Percentiles rank a stretch among this genome's conserved stretches.
These are phyloP conservation scores for Taphrina pruni DNA, from an alignment of 1,139 yeast genomes.

Conservation along the genomic window DNA sequence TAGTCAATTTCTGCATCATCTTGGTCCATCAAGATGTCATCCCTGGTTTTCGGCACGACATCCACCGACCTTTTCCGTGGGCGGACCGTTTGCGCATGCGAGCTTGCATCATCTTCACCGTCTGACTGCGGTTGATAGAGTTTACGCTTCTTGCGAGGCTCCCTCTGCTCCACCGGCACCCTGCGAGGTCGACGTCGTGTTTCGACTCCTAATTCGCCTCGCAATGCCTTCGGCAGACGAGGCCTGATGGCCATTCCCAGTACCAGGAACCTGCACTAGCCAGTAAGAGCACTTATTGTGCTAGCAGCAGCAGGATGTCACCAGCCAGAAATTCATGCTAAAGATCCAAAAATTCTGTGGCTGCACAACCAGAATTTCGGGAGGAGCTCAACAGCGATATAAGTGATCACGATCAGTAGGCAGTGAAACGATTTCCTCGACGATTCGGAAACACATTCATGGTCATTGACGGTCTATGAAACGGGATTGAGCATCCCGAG, in stretches of 20 bases:
- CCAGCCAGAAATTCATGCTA: too few species aligned
- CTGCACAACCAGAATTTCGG: background rate
- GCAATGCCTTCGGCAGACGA: slow-evolving; percentile 25
- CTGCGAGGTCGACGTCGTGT: background rate
- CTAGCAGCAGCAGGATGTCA: background rate
- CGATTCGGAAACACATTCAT: background rate
- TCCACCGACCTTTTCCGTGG: slow-evolving; percentile 2
- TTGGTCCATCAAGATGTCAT: slow-evolving; percentile 29
- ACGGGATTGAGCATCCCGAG: background rate
- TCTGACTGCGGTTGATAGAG: slow-evolving; percentile 17
- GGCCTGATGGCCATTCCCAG: slow-evolving; percentile 17
- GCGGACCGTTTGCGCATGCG: background rate
- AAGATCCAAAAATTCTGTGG: background rate
- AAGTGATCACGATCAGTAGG: slow-evolving; percentile 12
- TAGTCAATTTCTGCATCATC: slow-evolving; percentile 40
- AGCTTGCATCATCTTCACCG: background rate
- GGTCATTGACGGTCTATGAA: background rate
- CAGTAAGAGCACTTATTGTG: background rate
- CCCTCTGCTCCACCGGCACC: background rate
- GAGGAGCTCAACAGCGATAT: slow-evolving; percentile 2
- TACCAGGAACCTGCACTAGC: background rate
- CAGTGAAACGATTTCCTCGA: background rate
- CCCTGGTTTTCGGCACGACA: slow-evolving; percentile 19
- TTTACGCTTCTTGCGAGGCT: slow-evolving; percentile 21
- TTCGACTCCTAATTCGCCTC: slow-evolving; percentile 31